Percentiles rank a stretch among this genome's conserved stretches.
Conservation (phyloP, 1,284 basidiomycete species). For the Lignosus rhinocerotis region DNA sequence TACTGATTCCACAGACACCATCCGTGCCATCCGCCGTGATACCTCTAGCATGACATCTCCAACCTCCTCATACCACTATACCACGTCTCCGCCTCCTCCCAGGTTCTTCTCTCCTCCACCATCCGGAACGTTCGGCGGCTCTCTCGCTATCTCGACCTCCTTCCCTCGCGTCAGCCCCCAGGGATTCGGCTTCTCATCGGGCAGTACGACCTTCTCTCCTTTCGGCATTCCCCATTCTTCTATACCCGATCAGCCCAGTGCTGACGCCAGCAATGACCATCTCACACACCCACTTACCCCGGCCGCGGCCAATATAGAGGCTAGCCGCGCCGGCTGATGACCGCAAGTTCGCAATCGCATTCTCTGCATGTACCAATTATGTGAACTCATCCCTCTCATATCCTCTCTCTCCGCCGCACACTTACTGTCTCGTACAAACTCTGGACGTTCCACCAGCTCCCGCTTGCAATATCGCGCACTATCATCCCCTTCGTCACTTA, state of each 20-base stretch:
- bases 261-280: constrained; percentile 34
- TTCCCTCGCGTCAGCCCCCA: constrained; percentile 37
- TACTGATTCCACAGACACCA: constrained; percentile 36
- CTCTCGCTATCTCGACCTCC: constrained; percentile 35
- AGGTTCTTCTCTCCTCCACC: constrained; percentile 35
- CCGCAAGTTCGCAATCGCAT: constrained; percentile 21
- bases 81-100: constrained; percentile 58
- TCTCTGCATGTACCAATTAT: constrained; percentile 30
- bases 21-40: constrained; percentile 36
- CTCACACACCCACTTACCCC: constrained; percentile 51
- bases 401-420: constrained; percentile 24
- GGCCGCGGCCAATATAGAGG: constrained; percentile 57
- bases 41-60: constrained; percentile 44
- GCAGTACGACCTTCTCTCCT: constrained; percentile 56
- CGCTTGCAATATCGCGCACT: constrained; percentile 24
- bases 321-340: constrained; percentile 46
- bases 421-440: constrained; percentile 27
- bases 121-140: constrained; percentile 39
- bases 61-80: constrained; percentile 46
- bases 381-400: constrained; percentile 24
- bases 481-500: constrained; percentile 33
- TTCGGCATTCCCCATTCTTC: constrained; percentile 60
- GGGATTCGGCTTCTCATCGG: constrained; percentile 36
- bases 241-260: constrained; percentile 67
- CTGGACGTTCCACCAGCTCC: constrained; percentile 23